phyloP scores from a whole-genome alignment of 2,329 filamentous ascomycete genomes.

The Magnaporthiopsis poae region DNA sequence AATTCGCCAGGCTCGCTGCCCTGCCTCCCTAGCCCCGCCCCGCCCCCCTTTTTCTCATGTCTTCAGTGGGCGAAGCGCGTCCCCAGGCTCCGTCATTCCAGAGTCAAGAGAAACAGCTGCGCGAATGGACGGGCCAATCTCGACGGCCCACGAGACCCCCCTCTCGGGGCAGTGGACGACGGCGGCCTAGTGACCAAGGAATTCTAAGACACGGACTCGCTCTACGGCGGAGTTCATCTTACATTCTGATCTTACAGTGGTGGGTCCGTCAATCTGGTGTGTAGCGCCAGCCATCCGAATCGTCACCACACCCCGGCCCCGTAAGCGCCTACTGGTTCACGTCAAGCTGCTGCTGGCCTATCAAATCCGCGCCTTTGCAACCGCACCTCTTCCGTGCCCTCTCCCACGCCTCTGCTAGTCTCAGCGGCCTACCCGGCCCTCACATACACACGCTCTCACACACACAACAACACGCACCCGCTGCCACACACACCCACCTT shows the following conservation, averaged over 20 bases:
- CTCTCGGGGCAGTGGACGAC: conserved; percentile 22
- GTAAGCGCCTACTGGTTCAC: conserved; percentile 40
- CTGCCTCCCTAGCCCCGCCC: neutral
- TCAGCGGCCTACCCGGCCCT: neutral
- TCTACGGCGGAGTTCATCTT: conserved; percentile 30
- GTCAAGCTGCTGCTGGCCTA: conserved; percentile 29
- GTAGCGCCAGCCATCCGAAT: conserved; percentile 35
- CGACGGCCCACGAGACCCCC: conserved; percentile 32
- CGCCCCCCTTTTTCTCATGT: neutral
- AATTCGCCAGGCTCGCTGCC: neutral
- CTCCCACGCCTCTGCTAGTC: conserved; percentile 9
- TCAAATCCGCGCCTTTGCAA: conserved; percentile 25
- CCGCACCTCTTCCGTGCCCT: conserved; percentile 14
- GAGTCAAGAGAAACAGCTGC: conserved; percentile 8
- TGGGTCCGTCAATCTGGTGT: conserved; percentile 29
- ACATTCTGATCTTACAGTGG: conserved; percentile 25
- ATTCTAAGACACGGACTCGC: conserved; percentile 38
- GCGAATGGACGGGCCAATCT: conserved; percentile 24
- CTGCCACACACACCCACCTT: neutral
- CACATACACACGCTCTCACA: neutral
- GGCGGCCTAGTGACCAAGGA: conserved; percentile 26
- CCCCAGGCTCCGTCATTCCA: conserved; percentile 1
- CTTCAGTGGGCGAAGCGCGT: neutral
- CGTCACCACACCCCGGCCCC: conserved; percentile 28
- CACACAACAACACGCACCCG: neutral